Base-by-base conservation (phyloP, 306 rosid genomes). In the Quercus rubra region DNA sequence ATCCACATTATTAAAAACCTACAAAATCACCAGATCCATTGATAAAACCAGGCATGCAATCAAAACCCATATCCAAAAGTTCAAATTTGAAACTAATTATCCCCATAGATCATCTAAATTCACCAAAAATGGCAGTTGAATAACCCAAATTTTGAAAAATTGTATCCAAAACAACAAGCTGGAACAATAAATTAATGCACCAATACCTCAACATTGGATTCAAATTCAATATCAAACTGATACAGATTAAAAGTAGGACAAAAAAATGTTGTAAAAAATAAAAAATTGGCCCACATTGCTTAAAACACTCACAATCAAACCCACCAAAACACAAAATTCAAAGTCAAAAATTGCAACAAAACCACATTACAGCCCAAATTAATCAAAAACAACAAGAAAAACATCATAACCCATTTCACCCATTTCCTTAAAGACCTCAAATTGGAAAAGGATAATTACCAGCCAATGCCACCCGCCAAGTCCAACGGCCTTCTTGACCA, bases 381-480 rank as follows among this genome's bases (percentile, higher is more conserved):
- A 61, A 28, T 30, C 25, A 10, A 17, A 15, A 30, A 46, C 1
- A 80, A 79, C 66, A 55, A 27, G 12, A 41, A 35, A n/a, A 78
- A 71, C 51, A 43, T 27, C 23, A 11, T 56, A 79, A 58, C 10
- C 21, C 57, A 63, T 46, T 46, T 46, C 52, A 49, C 56, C 43
- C 68, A 57, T 74, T 83, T 79, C 66, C 19, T 23, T 2, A 51
- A 21, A 6, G 75, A 51, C 17, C 56, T 28, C 68, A 33, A 70
- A 78, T 28, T 41, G 54, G 61, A 8, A 13, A 19, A 15, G 62
- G 63, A 68, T 69, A 92, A 30, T 88, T 89, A 95, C 99, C 92
- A 95, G 99, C 99, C 99, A 95, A 91, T 95, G 99, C 99, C 99
- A 95, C 0, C 99, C 99, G 52, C 99, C 99, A 5, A 92, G 79